Percentiles rank a stretch among this genome's conserved stretches.
phyloP scores from a whole-genome alignment of 331 rosid genomes.

The Phaseolus coccineus region DNA sequence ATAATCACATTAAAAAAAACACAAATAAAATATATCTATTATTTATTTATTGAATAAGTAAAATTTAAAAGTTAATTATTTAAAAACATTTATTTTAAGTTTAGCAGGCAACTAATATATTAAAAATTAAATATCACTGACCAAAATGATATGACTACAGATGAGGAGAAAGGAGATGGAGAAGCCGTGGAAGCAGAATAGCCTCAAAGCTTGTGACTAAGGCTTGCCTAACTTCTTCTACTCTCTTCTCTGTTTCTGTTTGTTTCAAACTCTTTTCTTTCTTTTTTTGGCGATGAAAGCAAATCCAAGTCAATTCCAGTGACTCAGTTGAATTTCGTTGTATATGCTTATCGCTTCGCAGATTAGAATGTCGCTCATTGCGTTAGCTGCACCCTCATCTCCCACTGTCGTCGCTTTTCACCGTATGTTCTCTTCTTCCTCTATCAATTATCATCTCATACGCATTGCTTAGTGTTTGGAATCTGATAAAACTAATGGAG shows the following conservation, averaged over 20 bases:
- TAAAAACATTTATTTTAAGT: too few relatives aligned
- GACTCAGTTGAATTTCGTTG: slow-evolving; percentile 11
- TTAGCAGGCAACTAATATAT: too few relatives aligned
- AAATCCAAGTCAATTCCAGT: slow-evolving; percentile 26
- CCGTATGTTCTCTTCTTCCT: slow-evolving; percentile 42
- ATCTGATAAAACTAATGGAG: background rate
- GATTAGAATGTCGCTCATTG: slow-evolving; percentile 53
- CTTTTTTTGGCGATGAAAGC: background rate
- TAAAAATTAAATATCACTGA: too few relatives aligned
- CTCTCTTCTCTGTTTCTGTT: background rate
- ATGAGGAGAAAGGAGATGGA: background rate
- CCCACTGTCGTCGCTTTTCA: slow-evolving; percentile 47
- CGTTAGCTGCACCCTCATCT: slow-evolving; percentile 59
- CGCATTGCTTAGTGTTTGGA: background rate
- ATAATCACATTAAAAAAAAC: too few relatives aligned
- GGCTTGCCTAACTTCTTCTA: background rate
- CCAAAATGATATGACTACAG: too few relatives aligned
- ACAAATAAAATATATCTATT: too few relatives aligned
- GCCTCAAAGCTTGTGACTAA: slow-evolving; percentile 5
- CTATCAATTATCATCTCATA: background rate
- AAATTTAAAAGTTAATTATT: too few relatives aligned
- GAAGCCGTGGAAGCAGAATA: slow-evolving; percentile 49
- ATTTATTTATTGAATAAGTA: too few relatives aligned
- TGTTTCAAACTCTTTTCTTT: background rate
- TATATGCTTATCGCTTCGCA: background rate